Evolutionary conservation across 2,329 filamentous ascomycete genomes (phyloP), one percentile per base, ranked within the genome.

Genomic region (Colletotrichum paranaense): DNA sequence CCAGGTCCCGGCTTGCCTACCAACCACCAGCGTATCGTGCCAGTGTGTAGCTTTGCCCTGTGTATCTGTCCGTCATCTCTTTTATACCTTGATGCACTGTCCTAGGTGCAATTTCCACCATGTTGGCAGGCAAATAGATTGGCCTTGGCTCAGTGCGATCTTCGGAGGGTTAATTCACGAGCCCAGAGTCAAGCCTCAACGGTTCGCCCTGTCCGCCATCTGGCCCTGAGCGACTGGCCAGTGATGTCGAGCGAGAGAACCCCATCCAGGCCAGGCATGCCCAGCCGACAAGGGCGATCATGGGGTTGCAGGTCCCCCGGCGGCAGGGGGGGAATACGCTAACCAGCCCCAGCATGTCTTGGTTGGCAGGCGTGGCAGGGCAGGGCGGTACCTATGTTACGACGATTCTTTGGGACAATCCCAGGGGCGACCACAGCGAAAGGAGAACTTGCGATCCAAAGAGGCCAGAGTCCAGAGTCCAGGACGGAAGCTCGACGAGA

Each of bases 201-300:
- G 42, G 7, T 7, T 49, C 42, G 42, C 42, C 19, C 42, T 12
- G 32, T 35, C 32, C 32, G 32, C 42, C 42, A 4, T n/a, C 7
- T 49, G 42, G 52, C 49, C 42, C 14, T 38, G 56, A n/a, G 11
- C 19, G 11, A 16, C 28, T 11, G n/a, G 60, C 46, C 53, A 64
- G 26, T 28, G 56, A 57, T 11, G 32, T 26, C 8, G 67, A 53
- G 24, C 9, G 60, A 65, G 55, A 42, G 55, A 62, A 52, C 42
- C 70, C 67, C 70, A 70, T 70, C 62, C 32, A 65, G 70, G 70
- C 62, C 32, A 65, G 70, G 67, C 70, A 70, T 70, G 70, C 46
- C 70, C 67, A 73, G 70, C 70, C 70, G 70, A 73, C 53, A 60
- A 35, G 56, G 55, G 67, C 67, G 67, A 73, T 73, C 70, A 73